A percentile compares a stretch with the other conserved stretches of the same genome.
These are phyloP conservation scores for Lipomyces chichibuensis DNA, from an alignment of 805 yeast species.

Conservation along the genomic window DNA sequence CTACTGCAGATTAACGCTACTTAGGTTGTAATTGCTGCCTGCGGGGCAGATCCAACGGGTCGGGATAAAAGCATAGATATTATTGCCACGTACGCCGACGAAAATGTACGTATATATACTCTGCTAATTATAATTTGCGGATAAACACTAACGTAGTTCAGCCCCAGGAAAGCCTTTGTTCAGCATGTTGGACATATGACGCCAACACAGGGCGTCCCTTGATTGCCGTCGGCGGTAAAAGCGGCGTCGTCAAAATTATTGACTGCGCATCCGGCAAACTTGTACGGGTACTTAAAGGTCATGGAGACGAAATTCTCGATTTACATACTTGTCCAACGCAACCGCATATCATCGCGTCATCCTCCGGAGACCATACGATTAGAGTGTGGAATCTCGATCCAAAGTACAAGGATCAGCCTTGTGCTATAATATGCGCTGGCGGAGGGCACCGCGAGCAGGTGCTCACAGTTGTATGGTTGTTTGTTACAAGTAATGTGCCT, in stretches of 20 bases:
- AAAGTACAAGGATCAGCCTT: conserved; percentile 20
- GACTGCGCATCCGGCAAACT: conserved; percentile 28
- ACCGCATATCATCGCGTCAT: conserved; percentile 60
- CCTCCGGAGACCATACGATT: conserved; percentile 81
- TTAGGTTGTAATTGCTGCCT: conserved; percentile 19
- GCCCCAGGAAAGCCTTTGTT: conserved; percentile 32
- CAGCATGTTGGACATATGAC: conserved; percentile 25
- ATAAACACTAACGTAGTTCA: not conserved
- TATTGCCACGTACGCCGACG: conserved; percentile 24
- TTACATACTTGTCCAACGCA: conserved; percentile 23
- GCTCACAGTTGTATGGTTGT: conserved; percentile 13
- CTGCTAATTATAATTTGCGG: not conserved
- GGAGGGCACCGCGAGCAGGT: conserved; percentile 35
- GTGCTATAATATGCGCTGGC: conserved; percentile 33
- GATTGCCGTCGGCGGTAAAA: conserved; percentile 34
- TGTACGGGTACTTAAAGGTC: conserved; percentile 26
- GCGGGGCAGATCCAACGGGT: conserved; percentile 8
- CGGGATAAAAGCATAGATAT: conserved; percentile 11
- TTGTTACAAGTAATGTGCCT: not conserved
- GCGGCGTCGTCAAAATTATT: conserved; percentile 28
- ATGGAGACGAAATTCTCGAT: conserved; percentile 34
- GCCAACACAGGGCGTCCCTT: conserved; percentile 25
- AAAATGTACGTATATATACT: conserved; percentile 15
- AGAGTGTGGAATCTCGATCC: conserved; percentile 61
- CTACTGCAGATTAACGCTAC: not conserved